phyloP scores from a whole-genome alignment of 2,329 filamentous ascomycete genomes.

The Scytalidium sp. region DNA sequence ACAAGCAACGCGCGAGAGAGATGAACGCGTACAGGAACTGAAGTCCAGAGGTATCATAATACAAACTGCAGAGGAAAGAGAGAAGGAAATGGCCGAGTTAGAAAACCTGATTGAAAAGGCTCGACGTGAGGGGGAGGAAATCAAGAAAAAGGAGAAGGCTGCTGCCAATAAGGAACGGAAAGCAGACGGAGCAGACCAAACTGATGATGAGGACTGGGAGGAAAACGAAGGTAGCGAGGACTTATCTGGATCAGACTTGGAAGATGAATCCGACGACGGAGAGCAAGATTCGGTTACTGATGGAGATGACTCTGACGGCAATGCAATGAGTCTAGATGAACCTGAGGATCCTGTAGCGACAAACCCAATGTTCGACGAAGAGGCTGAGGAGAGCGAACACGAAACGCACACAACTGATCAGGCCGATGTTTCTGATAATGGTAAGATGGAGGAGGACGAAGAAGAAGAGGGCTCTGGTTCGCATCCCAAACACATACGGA shows the following conservation, averaged over 20 bases:
- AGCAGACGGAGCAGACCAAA: constrained; percentile 45
- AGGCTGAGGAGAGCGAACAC: constrained; percentile 37
- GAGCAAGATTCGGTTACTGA: constrained; percentile 34
- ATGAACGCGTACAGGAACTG: constrained; percentile 73
- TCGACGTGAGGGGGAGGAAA: constrained; percentile 72
- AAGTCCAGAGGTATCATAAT: constrained; percentile 77
- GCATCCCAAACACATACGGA: constrained; percentile 9
- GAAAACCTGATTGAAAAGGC: constrained; percentile 88
- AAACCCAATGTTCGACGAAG: constrained; percentile 25
- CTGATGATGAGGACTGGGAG: constrained; percentile 53
- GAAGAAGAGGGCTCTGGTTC: constrained; percentile 25
- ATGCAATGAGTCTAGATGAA: constrained; percentile 36
- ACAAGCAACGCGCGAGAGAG: constrained; percentile 76
- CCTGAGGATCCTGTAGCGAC: constrained; percentile 27
- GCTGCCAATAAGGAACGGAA: constrained; percentile 63
- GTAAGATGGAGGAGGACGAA: constrained; percentile 17
- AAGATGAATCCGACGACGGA: constrained; percentile 32
- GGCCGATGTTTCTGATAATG: constrained; percentile 26
- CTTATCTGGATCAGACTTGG: constrained; percentile 33
- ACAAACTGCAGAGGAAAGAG: constrained; percentile 82
- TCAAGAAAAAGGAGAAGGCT: constrained; percentile 74
- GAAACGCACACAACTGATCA: constrained; percentile 25
- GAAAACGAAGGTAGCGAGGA: constrained; percentile 41
- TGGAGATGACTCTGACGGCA: constrained; percentile 41
- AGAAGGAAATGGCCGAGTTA: constrained; percentile 75